phyloP scores from a whole-genome alignment of 1,139 yeast species.

The Yamadazyma diospyri region DNA sequence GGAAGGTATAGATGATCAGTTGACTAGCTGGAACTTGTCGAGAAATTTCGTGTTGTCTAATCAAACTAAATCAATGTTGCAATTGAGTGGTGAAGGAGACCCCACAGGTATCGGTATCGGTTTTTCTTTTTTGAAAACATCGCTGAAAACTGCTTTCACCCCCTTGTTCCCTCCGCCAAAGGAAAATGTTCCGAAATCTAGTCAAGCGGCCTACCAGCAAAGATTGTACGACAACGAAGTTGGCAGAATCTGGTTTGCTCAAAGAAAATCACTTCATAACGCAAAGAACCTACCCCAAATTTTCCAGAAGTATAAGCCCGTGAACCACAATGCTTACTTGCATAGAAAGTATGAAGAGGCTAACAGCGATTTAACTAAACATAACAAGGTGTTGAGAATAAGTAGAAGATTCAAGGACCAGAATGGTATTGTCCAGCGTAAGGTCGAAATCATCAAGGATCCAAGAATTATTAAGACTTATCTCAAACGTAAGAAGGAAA shows the following conservation, averaged over 20 bases:
- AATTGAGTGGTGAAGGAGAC: slow-evolving; percentile 95
- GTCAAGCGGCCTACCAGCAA: slow-evolving; percentile 74
- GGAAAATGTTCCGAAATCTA: slow-evolving; percentile 43
- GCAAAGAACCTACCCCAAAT: slow-evolving; percentile 23
- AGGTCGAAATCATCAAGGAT: slow-evolving; percentile 74
- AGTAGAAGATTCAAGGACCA: slow-evolving; percentile 79
- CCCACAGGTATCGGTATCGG: slow-evolving; percentile 92
- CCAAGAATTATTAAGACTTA: slow-evolving; percentile 87
- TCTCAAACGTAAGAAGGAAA: slow-evolving; percentile 69
- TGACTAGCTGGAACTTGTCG: slow-evolving; percentile 92
- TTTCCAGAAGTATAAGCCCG: slow-evolving; percentile 39
- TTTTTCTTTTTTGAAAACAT: slow-evolving; percentile 82
- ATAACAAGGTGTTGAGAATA: slow-evolving; percentile 56
- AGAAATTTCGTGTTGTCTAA: slow-evolving; percentile 90
- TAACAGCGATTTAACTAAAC: slow-evolving; percentile 23
- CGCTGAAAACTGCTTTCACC: slow-evolving; percentile 92
- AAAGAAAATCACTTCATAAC: slow-evolving; percentile 58
- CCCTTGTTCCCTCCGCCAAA: slow-evolving; percentile 53
- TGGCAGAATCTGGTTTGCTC: slow-evolving; percentile 86
- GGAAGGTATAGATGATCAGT: slow-evolving; percentile 71
- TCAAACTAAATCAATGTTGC: slow-evolving; percentile 95
- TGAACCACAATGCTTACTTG: slow-evolving; percentile 31
- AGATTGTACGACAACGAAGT: slow-evolving; percentile 91
- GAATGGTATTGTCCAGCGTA: slow-evolving; percentile 83
- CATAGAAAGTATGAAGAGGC: slow-evolving; percentile 21